Evolutionary conservation across 2,329 filamentous ascomycete genomes (phyloP), one percentile per base, ranked within the genome.

Genomic region (Graphilbum fragrans): DNA sequence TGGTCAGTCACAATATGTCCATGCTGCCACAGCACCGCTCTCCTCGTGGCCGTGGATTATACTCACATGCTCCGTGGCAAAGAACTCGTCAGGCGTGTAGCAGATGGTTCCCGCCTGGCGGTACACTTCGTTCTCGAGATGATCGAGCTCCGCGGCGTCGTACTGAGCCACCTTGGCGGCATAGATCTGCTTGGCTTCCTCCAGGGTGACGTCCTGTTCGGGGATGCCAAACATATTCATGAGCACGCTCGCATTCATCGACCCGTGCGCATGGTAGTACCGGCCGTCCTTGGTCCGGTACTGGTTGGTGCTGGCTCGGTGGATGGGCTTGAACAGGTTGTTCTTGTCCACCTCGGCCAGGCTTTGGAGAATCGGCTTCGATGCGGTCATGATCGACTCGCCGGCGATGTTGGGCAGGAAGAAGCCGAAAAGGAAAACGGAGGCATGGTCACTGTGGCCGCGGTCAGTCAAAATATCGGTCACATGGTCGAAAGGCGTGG

Each of bases 231-330:
- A 63, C 7, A 61, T 58, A 18, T 55, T 50, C 2, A 71, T 58
- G 0, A 64, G 60, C 4, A 58, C 55, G 3, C 51, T 49, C 0
- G 66, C 61, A 35, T 67, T 50, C 41, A 72, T 55, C 2, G 62
- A 68, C 3, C 69, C 68, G 40, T 72, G 66, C 0, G 72, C 52
- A 5, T 65, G 65, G 49, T 68, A 72, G 65, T 65, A 72, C 10
- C 37, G 31, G 8, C 35, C 38, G 35, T 44, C 41, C 18, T 23
- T 18, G 2, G 39, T 42, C 20, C 25, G 10, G 41, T 46, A 44
- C 14, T 41, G 20, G 27, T 41, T 41, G 8, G 41, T 41, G 29
- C 29, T 11, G n/a, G 35, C 31, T 18, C 37, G 25, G 21, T 36
- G 35, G 18, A 38, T 22, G 31, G 32, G 21, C 38, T 21, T 34